Percentiles rank a stretch among this genome's conserved stretches.
Conservation (phyloP, 2,329 filamentous ascomycete genomes). For the Simplicillium sp. region DNA sequence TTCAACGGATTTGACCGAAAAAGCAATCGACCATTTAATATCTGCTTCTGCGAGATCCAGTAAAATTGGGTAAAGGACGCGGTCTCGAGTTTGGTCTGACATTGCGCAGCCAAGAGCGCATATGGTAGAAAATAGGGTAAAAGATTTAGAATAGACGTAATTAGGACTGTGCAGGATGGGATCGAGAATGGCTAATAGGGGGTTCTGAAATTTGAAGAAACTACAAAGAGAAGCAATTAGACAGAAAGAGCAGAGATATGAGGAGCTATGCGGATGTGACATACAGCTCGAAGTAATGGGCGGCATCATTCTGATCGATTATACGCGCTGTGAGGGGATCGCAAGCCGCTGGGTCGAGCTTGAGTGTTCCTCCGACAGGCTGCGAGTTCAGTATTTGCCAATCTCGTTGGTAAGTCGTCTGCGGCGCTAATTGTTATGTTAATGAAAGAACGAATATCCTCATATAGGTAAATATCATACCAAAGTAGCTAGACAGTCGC, state of each 20-base stretch:
- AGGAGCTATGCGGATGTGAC: too few species aligned
- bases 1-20: conserved; percentile 14
- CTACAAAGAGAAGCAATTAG: conserved; percentile 3
- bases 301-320: conserved; percentile 12
- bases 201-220: conserved; percentile 14
- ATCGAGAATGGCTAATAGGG: conserved; percentile 13
- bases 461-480: too few species aligned
- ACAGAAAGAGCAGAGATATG: too few species aligned
- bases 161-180: conserved; percentile 13
- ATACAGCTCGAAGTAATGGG: neutral
- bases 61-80: conserved; percentile 12
- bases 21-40: conserved; percentile 16
- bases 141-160: conserved; percentile 13
- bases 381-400: conserved; percentile 13
- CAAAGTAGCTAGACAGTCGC: too few species aligned
- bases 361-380: conserved; percentile 11
- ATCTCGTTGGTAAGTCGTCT: conserved; percentile 6
- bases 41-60: conserved; percentile 13
- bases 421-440: too few species aligned
- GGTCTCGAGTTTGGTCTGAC: conserved; percentile 13
- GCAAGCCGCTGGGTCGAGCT: conserved; percentile 12
- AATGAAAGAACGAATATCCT: too few species aligned
- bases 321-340: conserved; percentile 13
- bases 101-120: conserved; percentile 16
- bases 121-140: conserved; percentile 15